A percentile compares a stretch with the other conserved stretches of the same genome.
phyloP scores from a whole-genome alignment of 768 basidiomycete genomes.

The Albatrellus ellisii region DNA sequence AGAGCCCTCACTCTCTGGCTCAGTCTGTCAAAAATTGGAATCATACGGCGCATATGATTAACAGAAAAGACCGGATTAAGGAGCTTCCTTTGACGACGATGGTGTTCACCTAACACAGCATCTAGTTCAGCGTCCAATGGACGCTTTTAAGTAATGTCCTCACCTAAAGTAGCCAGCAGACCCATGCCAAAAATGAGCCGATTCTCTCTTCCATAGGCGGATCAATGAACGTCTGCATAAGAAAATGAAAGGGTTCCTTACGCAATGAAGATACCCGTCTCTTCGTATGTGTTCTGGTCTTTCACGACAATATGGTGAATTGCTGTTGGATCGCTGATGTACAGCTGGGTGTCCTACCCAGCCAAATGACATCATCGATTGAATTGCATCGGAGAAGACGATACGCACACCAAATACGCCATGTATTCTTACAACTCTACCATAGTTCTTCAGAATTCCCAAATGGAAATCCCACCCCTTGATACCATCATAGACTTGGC shows the following conservation, averaged over 20 bases:
- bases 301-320: constrained; percentile 10
- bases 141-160: not conserved
- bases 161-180: constrained; percentile 25
- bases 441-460: not conserved
- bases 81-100: constrained; percentile 17
- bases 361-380: not conserved
- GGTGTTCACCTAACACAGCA: constrained; percentile 15
- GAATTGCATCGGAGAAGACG: not conserved
- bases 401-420: not conserved
- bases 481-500: not conserved
- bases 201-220: not conserved
- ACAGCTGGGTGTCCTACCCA: not conserved
- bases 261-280: constrained; percentile 7
- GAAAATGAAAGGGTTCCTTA: not conserved
- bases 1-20: not conserved
- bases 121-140: not conserved
- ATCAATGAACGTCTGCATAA: not conserved
- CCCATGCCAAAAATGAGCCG: constrained; percentile 25
- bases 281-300: constrained; percentile 10
- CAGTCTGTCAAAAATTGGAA: constrained; percentile 18
- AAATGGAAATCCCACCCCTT: not conserved
- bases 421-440: not conserved
- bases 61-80: constrained; percentile 18
- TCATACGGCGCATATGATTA: constrained; percentile 13
- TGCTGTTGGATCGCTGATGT: constrained; percentile 3